Evolutionary conservation across 352 stramenopile species (phyloP), one percentile per base, ranked within the genome.

Genomic region (Phytophthora syringae): DNA sequence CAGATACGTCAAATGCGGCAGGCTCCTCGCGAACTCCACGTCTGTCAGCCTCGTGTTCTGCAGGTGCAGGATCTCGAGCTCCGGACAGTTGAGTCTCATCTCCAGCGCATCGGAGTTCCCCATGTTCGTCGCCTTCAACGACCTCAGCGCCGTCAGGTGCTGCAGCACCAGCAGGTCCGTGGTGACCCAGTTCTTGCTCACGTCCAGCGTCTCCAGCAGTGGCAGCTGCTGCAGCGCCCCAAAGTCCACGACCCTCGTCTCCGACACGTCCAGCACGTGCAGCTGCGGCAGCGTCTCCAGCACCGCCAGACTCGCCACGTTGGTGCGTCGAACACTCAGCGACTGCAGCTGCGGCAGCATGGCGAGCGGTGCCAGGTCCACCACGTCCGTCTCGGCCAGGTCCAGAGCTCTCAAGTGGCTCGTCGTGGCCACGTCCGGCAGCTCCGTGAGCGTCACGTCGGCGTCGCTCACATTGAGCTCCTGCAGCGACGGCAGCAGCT

Each of bases 131-230:
- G 67, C 57, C 51, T 82, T 82, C 11, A 85, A 52, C 43, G 71
- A 79, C 12, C 52, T 39, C 52, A 85, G 51, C 15, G 55, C 54
- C 1, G 56, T 53, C 51, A 85, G 56, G 21, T 71, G 45, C 24
- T 64, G 52, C 42, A 85, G 47, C 10, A 76, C 64, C 16, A 22
- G 34, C 28, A 79, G 32, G 45, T 77, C 69, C 7, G 64, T 72
- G 10, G 67, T 43, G 13, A 86, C 69, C 68, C 72, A 86, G 47
- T 83, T 86, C 45, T 74, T 73, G 47, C 74, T 83, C 37, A 86
- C 66, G 27, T 86, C 71, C 12, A 86, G 64, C 24, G 61, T 76
- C 50, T 81, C 63, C 7, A 81, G 52, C 27, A 40, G 51, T 28
- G 49, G 24, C 24, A 81, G 13, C 20, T 39, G 12, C 7, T 56